Base-by-base conservation (phyloP, 129 eudicot species). In the Artemisia annua region DNA sequence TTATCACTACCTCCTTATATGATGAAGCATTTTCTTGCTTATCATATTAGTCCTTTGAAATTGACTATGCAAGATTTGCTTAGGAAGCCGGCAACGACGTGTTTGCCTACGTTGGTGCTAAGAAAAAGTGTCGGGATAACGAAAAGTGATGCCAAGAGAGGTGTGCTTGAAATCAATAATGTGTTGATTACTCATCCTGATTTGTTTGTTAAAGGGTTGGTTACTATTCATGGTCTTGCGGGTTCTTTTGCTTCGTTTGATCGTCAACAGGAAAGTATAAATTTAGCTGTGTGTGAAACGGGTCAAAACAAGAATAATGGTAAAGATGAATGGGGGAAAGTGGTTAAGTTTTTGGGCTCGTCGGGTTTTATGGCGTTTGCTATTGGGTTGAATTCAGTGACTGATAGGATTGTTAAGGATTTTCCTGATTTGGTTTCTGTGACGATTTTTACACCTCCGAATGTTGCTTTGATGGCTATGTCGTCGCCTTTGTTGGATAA, bases 131-230 rank as follows among this genome's bases (percentile, higher is more conserved):
- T 80, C 28, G 18, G 28, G 0, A 63, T 90, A 64, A 90, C 96
- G 14, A 76, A 77, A 56, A 74, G 3, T 4, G 79, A 72, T 15
- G 10, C 19, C 28, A 72, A 60, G 35, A 35, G 56, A 49, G 80
- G 72, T 7, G 49, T 69, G 17, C 72, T 90, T 22, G 79, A 72
- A 81, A 87, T 90, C 85, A 90, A 85, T 66, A 79, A 83, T 56
- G 89, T 81, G 67, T 50, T 72, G 87, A 68, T 90, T 61, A 64
- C 87, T 60, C 94, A 90, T 70, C 96, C 91, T 48, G 85, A 90
- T 62, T 15, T 90, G 79, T 87, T 90, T 69, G 76, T 90, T 67
- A 75, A 79, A 5, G 89, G 80, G n/a, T 67, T 77, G 48, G n/a
- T 85, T 50, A 43, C 83, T 15, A 87, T 90, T 44, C 94, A 87